Base-by-base conservation (phyloP, 371 early-diverging fungal genomes). In the Haplosporangium sp. region DNA sequence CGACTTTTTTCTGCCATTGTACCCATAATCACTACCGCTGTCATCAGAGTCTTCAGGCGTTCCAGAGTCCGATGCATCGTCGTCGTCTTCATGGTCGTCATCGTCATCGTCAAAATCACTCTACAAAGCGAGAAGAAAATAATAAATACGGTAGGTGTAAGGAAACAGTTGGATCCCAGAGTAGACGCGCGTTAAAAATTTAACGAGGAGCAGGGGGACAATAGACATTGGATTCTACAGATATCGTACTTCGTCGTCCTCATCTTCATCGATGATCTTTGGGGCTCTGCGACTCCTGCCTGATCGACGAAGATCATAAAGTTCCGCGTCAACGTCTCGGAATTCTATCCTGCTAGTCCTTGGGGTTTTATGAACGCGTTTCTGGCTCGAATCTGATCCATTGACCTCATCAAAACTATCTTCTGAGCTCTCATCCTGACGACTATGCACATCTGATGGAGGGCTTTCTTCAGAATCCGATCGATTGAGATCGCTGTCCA, bases 221-320 rank as follows among this genome's bases (percentile, higher is more conserved):
- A 38, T 8, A 16, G 11, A 53, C 40, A 11, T 16, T 7, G 50
- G 5, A n/a, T 38, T 11, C 16, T 43, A 40, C 20, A 20, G 13
- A 40, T 8, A n/a, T 12, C 13, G 55, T 62, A 66, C 77, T 60
- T 76, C 72, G 14, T 80, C 70, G 5, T 66, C 77, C 5, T 81
- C 82, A 23, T 68, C 72, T 29, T 81, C 80, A 11, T 64, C 67
- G 1, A 69, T 54, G 36, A 75, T 75, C 62, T 73, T 66, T n/a
- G 65, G 69, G 9, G 63, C 59, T 29, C 68, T 62, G 13, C 86
- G 77, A 50, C 82, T 79, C 45, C 87, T 67, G n/a, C 83, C 86
- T 9, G 88, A 88, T 61, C 88, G 66, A 43, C 88, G 83, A 8
- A 87, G 80, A 29, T 86, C 87, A 57, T 85, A 87, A 20, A 87